These are phyloP conservation scores for Termitomyces sp. DNA, from an alignment of 768 basidiomycete species.

Conservation along the genomic window DNA sequence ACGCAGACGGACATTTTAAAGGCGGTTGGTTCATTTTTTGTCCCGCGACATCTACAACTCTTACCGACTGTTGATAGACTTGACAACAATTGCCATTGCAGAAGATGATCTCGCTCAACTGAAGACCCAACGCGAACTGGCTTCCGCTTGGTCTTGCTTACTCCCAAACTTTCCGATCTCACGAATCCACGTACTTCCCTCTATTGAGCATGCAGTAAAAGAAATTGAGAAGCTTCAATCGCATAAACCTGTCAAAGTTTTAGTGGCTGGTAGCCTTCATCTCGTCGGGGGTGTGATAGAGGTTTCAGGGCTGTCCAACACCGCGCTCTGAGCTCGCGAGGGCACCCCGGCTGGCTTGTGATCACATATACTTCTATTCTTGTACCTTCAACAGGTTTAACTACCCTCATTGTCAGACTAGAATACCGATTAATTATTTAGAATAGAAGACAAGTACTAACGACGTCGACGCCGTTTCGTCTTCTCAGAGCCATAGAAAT, in stretches of 20 bases:
- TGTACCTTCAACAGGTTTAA: not conserved
- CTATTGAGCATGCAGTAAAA: conserved; percentile 86
- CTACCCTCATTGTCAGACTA: not conserved
- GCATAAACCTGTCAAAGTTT: conserved; percentile 42
- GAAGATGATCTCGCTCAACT: conserved; percentile 61
- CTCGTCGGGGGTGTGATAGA: conserved; percentile 93
- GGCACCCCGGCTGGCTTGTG: not conserved
- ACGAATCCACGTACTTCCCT: conserved; percentile 75
- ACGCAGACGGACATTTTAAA: conserved; percentile 84
- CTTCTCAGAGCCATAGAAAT: conserved; percentile 43
- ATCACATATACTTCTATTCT: not conserved
- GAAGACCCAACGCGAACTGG: conserved; percentile 73
- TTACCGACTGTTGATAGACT: conserved; percentile 44
- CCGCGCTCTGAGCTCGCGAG: conserved; percentile 42
- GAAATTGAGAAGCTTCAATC: conserved; percentile 45
- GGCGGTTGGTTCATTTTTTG: conserved; percentile 54
- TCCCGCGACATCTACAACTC: not conserved
- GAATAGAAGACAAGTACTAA: not conserved
- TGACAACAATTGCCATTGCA: conserved; percentile 66
- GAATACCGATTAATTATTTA: not conserved
- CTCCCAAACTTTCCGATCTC: conserved; percentile 56
- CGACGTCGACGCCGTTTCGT: conserved; percentile 18
- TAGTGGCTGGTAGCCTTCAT: conserved; percentile 92
- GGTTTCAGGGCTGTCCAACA: conserved; percentile 75
- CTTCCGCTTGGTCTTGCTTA: conserved; percentile 65